These are phyloP conservation scores for Ustilago xerochloae DNA, from an alignment of 1,284 basidiomycete species.

Conservation along the genomic window DNA sequence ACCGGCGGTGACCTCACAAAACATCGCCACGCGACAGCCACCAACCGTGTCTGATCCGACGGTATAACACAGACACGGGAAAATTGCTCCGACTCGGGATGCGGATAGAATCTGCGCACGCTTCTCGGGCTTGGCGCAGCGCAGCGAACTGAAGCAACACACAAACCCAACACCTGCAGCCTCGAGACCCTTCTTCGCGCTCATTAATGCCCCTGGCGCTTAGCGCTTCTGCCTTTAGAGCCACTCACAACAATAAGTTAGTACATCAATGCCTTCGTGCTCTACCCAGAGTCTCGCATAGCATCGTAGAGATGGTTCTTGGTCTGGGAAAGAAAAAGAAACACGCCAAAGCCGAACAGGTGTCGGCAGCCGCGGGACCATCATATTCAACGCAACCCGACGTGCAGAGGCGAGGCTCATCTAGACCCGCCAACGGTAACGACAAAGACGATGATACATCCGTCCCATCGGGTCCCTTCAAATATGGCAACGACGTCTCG, in stretches of 20 bases:
- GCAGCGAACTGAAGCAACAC: too few relatives aligned
- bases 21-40: too few relatives aligned
- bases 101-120: not conserved
- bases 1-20: too few relatives aligned
- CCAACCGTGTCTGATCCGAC: too few relatives aligned
- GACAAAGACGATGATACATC: not conserved
- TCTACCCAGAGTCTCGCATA: not conserved
- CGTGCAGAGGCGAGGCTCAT: conserved; percentile 7
- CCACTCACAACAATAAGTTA: not conserved
- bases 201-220: not conserved
- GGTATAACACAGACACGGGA: not conserved
- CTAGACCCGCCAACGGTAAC: conserved; percentile 8
- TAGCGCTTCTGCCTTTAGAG: not conserved
- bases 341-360: conserved; percentile 13
- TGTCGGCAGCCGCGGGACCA: conserved; percentile 1
- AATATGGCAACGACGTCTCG: conserved; percentile 37
- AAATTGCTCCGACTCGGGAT: not conserved
- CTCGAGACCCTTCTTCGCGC: too few relatives aligned
- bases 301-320: conserved; percentile 23
- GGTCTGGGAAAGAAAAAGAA: conserved; percentile 43
- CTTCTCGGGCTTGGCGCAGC: not conserved
- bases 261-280: too few relatives aligned
- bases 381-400: not conserved
- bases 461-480: conserved; percentile 6
- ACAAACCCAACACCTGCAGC: not conserved